These are phyloP conservation scores for Pseudonitzschia delicatissima DNA, from an alignment of 108 stramenopile genomes.

Conservation along the genomic window DNA sequence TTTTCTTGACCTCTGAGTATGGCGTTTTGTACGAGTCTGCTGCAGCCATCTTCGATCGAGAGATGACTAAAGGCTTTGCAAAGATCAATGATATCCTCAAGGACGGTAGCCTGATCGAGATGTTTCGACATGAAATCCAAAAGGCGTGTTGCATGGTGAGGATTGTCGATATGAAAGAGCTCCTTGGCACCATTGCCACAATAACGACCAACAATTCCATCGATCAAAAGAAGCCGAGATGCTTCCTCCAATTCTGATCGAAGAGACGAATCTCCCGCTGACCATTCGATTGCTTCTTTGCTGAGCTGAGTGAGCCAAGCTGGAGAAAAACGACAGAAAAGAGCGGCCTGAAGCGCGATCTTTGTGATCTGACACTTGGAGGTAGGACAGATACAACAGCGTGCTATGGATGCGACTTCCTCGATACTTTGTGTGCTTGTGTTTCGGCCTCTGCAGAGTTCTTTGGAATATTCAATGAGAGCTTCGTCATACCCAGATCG, in stretches of 20 bases:
- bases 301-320: constrained; percentile 57
- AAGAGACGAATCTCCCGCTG: constrained; percentile 52
- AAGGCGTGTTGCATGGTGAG: constrained; percentile 61
- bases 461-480: constrained; percentile 45
- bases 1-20: constrained; percentile 32
- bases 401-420: constrained; percentile 54
- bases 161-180: constrained; percentile 79
- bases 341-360: constrained; percentile 62
- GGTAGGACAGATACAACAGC: constrained; percentile 47
- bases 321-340: constrained; percentile 61
- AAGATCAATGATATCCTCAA: constrained; percentile 54
- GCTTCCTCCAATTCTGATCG: constrained; percentile 81
- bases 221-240: constrained; percentile 61
- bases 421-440: constrained; percentile 31
- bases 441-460: constrained; percentile 57
- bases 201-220: constrained; percentile 69
- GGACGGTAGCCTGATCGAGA: constrained; percentile 39
- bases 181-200: constrained; percentile 79
- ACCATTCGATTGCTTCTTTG: constrained; percentile 62
- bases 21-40: constrained; percentile 48
- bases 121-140: constrained; percentile 64
- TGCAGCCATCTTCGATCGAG: constrained; percentile 50
- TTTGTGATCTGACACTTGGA: constrained; percentile 64
- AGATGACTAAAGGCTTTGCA: constrained; percentile 80
- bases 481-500: constrained; percentile 55